phyloP scores from a whole-genome alignment of 2,329 filamentous ascomycete species.

The Neoascochyta sp. region DNA sequence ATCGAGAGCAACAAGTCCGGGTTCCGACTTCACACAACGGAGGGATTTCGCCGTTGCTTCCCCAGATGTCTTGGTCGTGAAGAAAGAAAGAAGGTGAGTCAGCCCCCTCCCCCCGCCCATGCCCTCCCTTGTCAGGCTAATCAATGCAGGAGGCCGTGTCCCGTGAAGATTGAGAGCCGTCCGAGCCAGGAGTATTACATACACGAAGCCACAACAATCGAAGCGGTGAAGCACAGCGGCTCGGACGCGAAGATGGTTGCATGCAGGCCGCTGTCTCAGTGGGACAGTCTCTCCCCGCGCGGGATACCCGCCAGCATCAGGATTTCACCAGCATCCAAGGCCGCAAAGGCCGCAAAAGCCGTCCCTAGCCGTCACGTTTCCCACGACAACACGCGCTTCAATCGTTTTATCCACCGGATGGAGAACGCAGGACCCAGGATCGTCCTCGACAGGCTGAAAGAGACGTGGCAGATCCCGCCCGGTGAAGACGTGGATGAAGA shows the following conservation, averaged over 20 bases:
- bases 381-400: slow-evolving; percentile 40
- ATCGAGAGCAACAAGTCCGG: too few species aligned
- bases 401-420: slow-evolving; percentile 56
- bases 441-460: slow-evolving; percentile 55
- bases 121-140: too few species aligned
- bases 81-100: too few species aligned
- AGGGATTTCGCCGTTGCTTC: too few species aligned
- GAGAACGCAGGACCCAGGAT: slow-evolving; percentile 50
- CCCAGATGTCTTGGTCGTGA: too few species aligned
- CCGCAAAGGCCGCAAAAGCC: slow-evolving; percentile 16
- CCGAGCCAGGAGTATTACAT: slow-evolving; percentile 16
- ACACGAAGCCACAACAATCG: slow-evolving; percentile 3
- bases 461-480: slow-evolving; percentile 37
- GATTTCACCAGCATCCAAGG: slow-evolving; percentile 11
- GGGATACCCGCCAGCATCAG: slow-evolving; percentile 15
- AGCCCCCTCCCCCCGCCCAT: slow-evolving; percentile 3
- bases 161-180: slow-evolving; percentile 17
- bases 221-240: slow-evolving; percentile 6
- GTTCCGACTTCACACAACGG: too few species aligned
- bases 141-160: slow-evolving; percentile 1
- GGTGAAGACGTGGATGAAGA: slow-evolving; percentile 48
- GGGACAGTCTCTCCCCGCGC: slow-evolving; percentile 31
- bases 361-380: too few species aligned
- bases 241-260: slow-evolving; percentile 13
- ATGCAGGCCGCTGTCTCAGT: slow-evolving; percentile 32